A percentile compares a stretch with the other conserved stretches of the same genome.
phyloP scores from a whole-genome alignment of 192 early-diverging fungal species.

The Allomyces macrogynus region DNA sequence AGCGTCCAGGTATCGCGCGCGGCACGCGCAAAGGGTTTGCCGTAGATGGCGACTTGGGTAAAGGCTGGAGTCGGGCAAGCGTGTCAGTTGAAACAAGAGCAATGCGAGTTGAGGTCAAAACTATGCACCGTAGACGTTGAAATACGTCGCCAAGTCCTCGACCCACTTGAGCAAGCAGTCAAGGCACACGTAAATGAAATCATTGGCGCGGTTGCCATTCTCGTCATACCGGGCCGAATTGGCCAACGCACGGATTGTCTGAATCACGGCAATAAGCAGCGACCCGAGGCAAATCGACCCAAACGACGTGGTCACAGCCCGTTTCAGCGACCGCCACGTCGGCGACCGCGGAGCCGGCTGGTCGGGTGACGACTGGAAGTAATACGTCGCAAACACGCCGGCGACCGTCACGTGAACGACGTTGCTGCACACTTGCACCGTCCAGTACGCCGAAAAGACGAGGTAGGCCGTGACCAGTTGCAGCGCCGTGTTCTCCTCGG shows the following conservation, averaged over 20 bases:
- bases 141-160: constrained; percentile 52
- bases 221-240: constrained; percentile 15
- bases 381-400: constrained; percentile 62
- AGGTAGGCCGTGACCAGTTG: constrained; percentile 28
- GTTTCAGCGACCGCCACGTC: constrained; percentile 41
- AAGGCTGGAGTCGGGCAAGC: constrained; percentile 58
- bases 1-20: constrained; percentile 69
- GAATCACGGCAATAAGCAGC: constrained; percentile 21
- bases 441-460: constrained; percentile 51
- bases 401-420: constrained; percentile 54
- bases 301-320: constrained; percentile 57
- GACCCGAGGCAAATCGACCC: constrained; percentile 66
- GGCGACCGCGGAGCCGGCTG: constrained; percentile 30
- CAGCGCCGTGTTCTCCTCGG: constrained; percentile 10
- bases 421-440: constrained; percentile 41
- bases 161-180: constrained; percentile 56
- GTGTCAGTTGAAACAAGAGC: not conserved
- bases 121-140: constrained; percentile 2
- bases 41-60: constrained; percentile 76
- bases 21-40: constrained; percentile 40
- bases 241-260: constrained; percentile 51
- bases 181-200: constrained; percentile 46
- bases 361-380: constrained; percentile 33
- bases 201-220: constrained; percentile 23
- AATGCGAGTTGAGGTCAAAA: not conserved